Percentiles rank a stretch among this genome's conserved stretches.
phyloP scores from a whole-genome alignment of 768 basidiomycete genomes.

The Lanmaoa pseudosensibilis region DNA sequence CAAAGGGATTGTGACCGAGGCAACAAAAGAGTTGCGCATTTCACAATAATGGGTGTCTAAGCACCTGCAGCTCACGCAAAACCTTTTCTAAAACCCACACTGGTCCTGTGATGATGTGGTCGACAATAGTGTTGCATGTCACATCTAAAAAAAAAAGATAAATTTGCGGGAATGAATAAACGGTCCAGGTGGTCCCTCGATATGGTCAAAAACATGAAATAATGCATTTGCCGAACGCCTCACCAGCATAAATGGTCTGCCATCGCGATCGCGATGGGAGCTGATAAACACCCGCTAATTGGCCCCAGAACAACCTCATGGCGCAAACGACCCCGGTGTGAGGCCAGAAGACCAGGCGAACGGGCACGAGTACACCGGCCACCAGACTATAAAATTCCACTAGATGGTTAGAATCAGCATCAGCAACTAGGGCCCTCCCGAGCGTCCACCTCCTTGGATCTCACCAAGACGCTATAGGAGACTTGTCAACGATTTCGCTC shows the following conservation, averaged over 20 bases:
- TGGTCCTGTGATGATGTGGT: slow-evolving; percentile 7
- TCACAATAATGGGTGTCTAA: slow-evolving; percentile 9
- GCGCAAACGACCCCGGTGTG: slow-evolving; percentile 10
- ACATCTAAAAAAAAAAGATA: slow-evolving; percentile 18
- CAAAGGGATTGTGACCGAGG: slow-evolving; percentile 6
- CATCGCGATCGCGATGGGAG: slow-evolving; percentile 29
- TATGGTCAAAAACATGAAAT: slow-evolving; percentile 28
- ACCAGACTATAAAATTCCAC: slow-evolving; percentile 28
- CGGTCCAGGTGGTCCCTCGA: slow-evolving; percentile 26
- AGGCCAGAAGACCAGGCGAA: slow-evolving; percentile 10
- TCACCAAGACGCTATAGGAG: not conserved
- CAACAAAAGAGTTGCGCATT: slow-evolving; percentile 8
- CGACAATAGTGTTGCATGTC: slow-evolving; percentile 21
- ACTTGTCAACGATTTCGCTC: not conserved
- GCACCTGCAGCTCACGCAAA: slow-evolving; percentile 10
- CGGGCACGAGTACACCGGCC: slow-evolving; percentile 17
- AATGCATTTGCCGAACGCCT: slow-evolving; percentile 25
- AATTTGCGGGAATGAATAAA: slow-evolving; percentile 27
- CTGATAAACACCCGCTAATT: slow-evolving; percentile 25
- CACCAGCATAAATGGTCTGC: slow-evolving; percentile 21
- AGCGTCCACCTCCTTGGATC: slow-evolving; percentile 5
- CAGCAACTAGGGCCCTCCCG: slow-evolving; percentile 10
- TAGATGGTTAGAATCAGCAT: slow-evolving; percentile 16
- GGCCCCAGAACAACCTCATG: slow-evolving; percentile 24
- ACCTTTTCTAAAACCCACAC: slow-evolving; percentile 8